Evolutionary conservation across 2,329 filamentous ascomycete species (phyloP), one percentile per base, ranked within the genome.

Genomic region (Aspergillus awamori): DNA sequence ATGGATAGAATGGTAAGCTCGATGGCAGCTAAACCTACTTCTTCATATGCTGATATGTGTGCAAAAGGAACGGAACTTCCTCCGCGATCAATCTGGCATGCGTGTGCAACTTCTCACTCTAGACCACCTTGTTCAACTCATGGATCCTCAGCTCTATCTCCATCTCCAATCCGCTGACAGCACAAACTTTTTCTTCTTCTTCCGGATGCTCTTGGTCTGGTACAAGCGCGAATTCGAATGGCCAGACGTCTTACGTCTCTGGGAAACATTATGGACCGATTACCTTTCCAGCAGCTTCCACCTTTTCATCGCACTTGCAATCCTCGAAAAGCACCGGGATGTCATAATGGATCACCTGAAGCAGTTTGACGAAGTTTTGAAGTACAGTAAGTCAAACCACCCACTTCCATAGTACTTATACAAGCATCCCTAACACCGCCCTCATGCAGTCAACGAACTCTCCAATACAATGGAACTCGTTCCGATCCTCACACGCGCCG

Each of bases 111-210:
- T 99, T 3, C 82, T 92, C 41, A 93, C 94, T 0, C 86, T 99
- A 3, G 93, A 99, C 72, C 93, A 99, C 66, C 88, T 99, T 0
- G 93, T 98, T 11, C 93, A 96, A 73, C 91, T 99, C 60, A 93
- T 99, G 87, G 95, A 99, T 68, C 95, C 96, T 0, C 91, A 93
- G 73, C 87, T 99, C 7, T 98, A 97, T 77, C 83, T 91, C 2
- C 95, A 99, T 70, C 86, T 99, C 0, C 87, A 96, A 75, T 88
- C 86, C 15, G 91, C 93, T 20, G 96, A 99, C 71, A 96, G 91
- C 71, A 99, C 95, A 24, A 99, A 99, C 76, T 99, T 99, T 78
- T 99, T 99, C 79, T 99, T 99, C 82, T 98, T 99, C 82, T 99
- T 98, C 86, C 91, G 95, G 62, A 98, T 98, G 95, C 83, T 99